phyloP scores from a whole-genome alignment of 1,284 basidiomycete genomes.

The Kwoniella shivajii region DNA sequence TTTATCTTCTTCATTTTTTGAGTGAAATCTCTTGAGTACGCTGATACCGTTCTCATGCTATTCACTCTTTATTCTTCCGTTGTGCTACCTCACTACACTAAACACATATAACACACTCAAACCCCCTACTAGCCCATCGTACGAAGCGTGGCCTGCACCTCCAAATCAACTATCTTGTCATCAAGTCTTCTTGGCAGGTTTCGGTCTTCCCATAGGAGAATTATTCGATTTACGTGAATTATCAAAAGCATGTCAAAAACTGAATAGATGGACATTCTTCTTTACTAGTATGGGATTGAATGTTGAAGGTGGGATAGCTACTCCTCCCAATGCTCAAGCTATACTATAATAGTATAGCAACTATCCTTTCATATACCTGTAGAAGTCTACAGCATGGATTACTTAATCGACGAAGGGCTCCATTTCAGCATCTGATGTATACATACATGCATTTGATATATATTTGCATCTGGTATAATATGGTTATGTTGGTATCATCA shows the following conservation, averaged over 20 bases:
- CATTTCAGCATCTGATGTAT: too few species aligned
- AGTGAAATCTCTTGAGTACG: too few species aligned
- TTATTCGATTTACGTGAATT: constrained; percentile 55
- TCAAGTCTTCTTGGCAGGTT: constrained; percentile 45
- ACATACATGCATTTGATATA: not conserved
- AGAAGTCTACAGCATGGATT: too few species aligned
- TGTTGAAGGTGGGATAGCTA: constrained; percentile 54
- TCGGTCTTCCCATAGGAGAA: constrained; percentile 54
- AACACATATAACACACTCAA: too few species aligned
- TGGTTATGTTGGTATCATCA: too few species aligned
- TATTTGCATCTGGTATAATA: too few species aligned
- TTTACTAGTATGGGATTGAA: constrained; percentile 53
- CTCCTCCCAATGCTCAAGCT: constrained; percentile 54
- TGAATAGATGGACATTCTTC: constrained; percentile 53
- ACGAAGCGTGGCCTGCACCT: constrained; percentile 35
- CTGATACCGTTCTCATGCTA: not conserved
- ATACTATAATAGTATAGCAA: constrained; percentile 46
- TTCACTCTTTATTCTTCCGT: not conserved
- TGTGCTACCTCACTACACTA: too few species aligned
- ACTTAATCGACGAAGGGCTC: too few species aligned
- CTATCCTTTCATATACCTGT: too few species aligned
- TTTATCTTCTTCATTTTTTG: too few species aligned
- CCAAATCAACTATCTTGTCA: constrained; percentile 26
- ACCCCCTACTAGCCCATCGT: constrained; percentile 40
- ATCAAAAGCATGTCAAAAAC: constrained; percentile 39